Evolutionary conservation across 164 flowering plant genomes (phyloP), one percentile per base, ranked within the genome.

Genomic region (Aristolochia contorta): DNA sequence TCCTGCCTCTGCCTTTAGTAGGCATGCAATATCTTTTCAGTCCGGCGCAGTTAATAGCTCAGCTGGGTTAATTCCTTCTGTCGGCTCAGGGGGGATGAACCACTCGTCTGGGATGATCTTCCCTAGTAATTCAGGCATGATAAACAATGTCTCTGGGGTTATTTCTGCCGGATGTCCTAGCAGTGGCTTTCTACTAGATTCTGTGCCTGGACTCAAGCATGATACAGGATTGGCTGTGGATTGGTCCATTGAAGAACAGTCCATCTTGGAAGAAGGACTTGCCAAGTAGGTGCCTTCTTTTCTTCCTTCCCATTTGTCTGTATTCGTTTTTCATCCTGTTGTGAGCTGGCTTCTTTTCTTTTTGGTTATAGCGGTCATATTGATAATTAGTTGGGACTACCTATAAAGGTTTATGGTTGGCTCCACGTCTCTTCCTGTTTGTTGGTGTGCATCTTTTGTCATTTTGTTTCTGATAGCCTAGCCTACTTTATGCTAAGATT

Each of bases 221-320:
- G 98, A 93, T 18, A 55, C 83, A 7, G 87, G 86, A 8, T 67
- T 83, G 70, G 91, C 90, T 19, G 89, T 75, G 13, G 98, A 93
- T 68, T 93, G 98, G 98, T 78, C 96, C 22, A 63, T 67, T 16
- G 89, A 87, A 47, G 98, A 93, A 67, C 97, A 87, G 75, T 71
- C 69, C 74, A 86, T 54, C 66, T 71, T 93, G 78, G 90, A 87
- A 54, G 85, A 86, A 70, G 96, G 94, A 52, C 87, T 93, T 77
- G 73, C 55, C 74, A 82, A 78, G 98, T 92, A 75, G 45, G 93
- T 56, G 32, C 21, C 45, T 56, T 15, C 30, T 54, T 21, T 54
- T 20, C 30, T 2, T 21, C 19, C 19, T 21, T 15, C 0, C 53
- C 20, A 49, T 18, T 18, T 49, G 19, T 49, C 53, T 15, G 53